Evolutionary conservation across 2,329 filamentous ascomycete genomes (phyloP), one percentile per base, ranked within the genome.

Genomic region (Microsporum ferrugineum): DNA sequence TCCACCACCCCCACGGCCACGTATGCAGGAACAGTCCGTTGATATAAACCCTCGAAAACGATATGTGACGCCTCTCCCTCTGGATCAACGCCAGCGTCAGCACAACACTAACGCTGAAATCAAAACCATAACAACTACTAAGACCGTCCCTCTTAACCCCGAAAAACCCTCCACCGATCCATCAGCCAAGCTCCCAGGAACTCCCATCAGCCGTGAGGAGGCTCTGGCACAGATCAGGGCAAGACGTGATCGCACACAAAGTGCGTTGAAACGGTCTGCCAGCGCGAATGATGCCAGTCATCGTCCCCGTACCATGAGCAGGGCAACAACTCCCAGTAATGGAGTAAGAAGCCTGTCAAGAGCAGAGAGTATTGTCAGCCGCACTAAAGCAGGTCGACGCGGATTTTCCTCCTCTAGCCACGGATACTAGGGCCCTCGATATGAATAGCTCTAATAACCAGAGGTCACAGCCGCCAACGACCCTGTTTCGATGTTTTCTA

Each of bases 171-270:
- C 62, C 14, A 47, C 63, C 1, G 67, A 69, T 59, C 58, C 45
- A 56, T 33, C 66, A 56, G 64, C 70, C 57, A 66, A 66, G 33
- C 64, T 77, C 14, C 71, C 73, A 1, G 73, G 75, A n/a, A 76
- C 74, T 0, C 76, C 77, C 2, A 72, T 79, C 59, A 75, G 71
- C 57, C 74, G 77, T 23, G 77, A 79, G 68, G 73, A 77, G 62
- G 78, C 78, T 1, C 70, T 80, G 1, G 78, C 78, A 5, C 77
- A 79, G 64, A 80, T 80, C 47, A 69, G 76, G 61, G 77, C 77
- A n/a, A 69, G 78, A 55, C 71, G 78, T 60, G 76, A 73, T 12
- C 71, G 76, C 57, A 74, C 78, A n/a, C 73, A 74, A 62, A 71
- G 61, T 14, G 61, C 62, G 71, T 66, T 69, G 62, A 72, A 77